Conservation (phyloP, 306 rosid species). For the Morella rubra region DNA sequence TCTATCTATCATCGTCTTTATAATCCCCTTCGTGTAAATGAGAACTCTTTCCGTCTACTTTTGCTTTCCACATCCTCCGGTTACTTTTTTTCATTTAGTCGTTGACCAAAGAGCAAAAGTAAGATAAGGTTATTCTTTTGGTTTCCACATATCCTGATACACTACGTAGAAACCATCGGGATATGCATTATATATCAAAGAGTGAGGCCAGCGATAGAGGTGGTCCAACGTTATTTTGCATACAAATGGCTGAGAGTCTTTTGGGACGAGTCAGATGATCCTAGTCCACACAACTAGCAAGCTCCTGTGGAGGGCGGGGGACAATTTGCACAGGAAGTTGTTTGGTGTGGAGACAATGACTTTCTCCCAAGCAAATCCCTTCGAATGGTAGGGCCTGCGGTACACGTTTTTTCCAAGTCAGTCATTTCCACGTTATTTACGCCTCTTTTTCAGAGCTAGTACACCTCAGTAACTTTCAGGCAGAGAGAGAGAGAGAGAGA, state of each 20-base stretch:
- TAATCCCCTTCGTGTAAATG: no score
- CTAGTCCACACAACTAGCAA: conserved; percentile 44
- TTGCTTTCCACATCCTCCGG: no score
- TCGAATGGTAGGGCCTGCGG: conserved; percentile 22
- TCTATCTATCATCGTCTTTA: no score
- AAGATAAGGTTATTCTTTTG: background rate
- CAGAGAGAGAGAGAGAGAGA: background rate
- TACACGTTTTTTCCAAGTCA: background rate
- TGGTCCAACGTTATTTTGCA: conserved; percentile 33
- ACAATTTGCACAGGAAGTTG: conserved; percentile 33
- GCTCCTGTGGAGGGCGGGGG: conserved; percentile 11
- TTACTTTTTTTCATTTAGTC: no score
- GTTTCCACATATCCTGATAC: no score
- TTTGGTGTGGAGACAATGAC: conserved; percentile 52
- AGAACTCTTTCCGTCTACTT: no score
- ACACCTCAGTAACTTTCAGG: background rate
- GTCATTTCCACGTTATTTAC: background rate
- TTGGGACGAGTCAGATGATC: conserved; percentile 23
- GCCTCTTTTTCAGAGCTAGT: background rate
- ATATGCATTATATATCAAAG: no score
- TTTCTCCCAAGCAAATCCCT: conserved; percentile 33
- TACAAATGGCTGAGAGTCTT: conserved; percentile 31
- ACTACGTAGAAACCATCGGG: no score
- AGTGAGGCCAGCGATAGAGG: background rate
- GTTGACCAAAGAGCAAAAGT: no score